Base-by-base conservation (phyloP, 306 rosid species). In the Ammopiptanthus mongolicus region DNA sequence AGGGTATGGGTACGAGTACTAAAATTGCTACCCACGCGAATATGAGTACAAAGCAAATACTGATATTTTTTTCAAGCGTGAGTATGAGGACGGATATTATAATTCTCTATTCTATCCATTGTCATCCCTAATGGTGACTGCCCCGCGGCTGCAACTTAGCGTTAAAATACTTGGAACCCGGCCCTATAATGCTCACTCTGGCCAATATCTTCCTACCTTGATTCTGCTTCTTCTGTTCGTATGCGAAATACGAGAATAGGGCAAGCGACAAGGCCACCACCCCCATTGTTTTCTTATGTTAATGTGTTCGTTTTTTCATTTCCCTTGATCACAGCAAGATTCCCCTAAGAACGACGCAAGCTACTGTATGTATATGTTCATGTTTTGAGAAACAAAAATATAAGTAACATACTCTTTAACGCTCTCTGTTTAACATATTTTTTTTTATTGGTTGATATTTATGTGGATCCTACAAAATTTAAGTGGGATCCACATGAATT, bases 241-340 rank as follows among this genome's bases (percentile, higher is more conserved):
- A 51, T 78, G 78, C 37, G 22, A 65, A 63, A 41, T 52, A 64
- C 18, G 69, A 66, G 50, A 46, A 69, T 34, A 73, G 7, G 61
- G 62, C 67, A n/a, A 48, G 44, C 12, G 13, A 1, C 73, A 67
- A 65, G 33, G 53, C 9, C 78, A 34, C 76, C 17, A 23, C 76
- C 48, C 36, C 52, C 61, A 8, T 36, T 59, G 17, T 34, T 28
- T 12, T 59, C 5, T 44, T 41, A 22, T 59, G 19, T 34, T 53
- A 56, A n/a, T n/a, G 11, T 73, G 33, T 73, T 66, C 21, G 19
- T 47, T 64, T 58, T 62, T 46, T 28, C 44, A 69, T n/a, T 76
- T 10, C 70, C 68, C 51, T 59, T n/a, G n/a, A n/a, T 7, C 74
- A 75, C 74, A 71, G 8, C 66, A 62, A 58, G 37, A 53, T 74